phyloP scores from a whole-genome alignment of 2,329 filamentous ascomycete species.

The Apiospora saccharicola region DNA sequence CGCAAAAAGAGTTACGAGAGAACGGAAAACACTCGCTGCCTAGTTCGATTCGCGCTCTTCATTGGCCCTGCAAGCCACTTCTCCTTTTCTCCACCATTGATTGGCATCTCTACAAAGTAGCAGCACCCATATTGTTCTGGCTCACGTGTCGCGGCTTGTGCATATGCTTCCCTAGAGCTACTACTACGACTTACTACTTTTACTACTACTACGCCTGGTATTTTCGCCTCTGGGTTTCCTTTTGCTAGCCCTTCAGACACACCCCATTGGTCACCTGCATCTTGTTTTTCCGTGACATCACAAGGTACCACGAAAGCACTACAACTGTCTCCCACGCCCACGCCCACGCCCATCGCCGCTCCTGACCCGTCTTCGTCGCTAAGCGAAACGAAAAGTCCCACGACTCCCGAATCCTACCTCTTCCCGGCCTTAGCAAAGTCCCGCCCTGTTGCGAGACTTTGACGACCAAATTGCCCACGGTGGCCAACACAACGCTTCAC shows the following conservation, averaged over 20 bases:
- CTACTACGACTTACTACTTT: background rate
- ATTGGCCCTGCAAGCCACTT: conserved; percentile 16
- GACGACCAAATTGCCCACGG: conserved; percentile 23
- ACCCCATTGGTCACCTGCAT: background rate
- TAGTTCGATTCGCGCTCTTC: background rate
- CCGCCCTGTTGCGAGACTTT: conserved; percentile 23
- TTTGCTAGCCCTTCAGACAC: conserved; percentile 1
- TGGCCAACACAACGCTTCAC: conserved; percentile 32
- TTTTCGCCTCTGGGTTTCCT: conserved; percentile 13
- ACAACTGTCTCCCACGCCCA: background rate
- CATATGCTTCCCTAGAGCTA: conserved; percentile 20
- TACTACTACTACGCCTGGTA: conserved; percentile 12
- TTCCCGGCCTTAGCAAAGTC: conserved; percentile 13
- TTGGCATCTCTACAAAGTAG: conserved; percentile 21
- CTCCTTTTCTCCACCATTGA: conserved; percentile 22
- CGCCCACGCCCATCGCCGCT: conserved; percentile 5
- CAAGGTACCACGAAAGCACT: background rate
- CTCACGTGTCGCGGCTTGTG: conserved; percentile 20
- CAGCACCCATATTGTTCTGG: conserved; percentile 19
- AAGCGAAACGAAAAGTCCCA: conserved; percentile 27
- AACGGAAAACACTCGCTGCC: conserved; percentile 10
- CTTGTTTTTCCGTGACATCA: conserved; percentile 12
- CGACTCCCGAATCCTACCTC: conserved; percentile 13
- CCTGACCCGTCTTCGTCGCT: conserved; percentile 6
- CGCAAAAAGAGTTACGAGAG: conserved; percentile 9